A percentile compares a stretch with the other conserved stretches of the same genome.
Conservation (phyloP, 2,329 filamentous ascomycete genomes). For the Aureobasidium zeae region DNA sequence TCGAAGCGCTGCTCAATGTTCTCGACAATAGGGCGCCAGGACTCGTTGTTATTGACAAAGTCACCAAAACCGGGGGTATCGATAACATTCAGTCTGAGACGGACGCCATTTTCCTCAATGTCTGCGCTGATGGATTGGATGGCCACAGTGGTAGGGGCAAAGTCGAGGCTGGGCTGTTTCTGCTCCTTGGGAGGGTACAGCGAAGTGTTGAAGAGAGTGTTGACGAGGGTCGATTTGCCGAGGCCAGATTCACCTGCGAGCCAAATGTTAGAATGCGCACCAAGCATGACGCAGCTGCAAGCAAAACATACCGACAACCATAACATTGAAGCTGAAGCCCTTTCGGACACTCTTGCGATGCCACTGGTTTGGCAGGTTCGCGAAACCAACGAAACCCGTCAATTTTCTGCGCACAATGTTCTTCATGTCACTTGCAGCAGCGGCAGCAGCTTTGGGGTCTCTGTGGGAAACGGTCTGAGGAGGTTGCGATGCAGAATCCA, state of each 20-base stretch:
- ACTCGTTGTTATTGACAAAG: constrained; percentile 99
- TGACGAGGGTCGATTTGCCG: constrained; percentile 97
- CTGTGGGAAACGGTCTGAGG: constrained; percentile 55
- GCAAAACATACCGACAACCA: constrained; percentile 85
- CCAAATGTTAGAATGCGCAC: neutral
- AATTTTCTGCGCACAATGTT: constrained; percentile 98
- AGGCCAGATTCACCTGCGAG: constrained; percentile 87
- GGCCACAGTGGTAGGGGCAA: constrained; percentile 75
- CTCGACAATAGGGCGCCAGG: constrained; percentile 97
- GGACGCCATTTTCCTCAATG: constrained; percentile 97
- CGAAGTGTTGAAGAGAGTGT: constrained; percentile 99
- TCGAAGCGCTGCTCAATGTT: constrained; percentile 99
- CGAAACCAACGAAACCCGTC: constrained; percentile 96
- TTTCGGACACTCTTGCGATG: constrained; percentile 99
- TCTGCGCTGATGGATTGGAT: constrained; percentile 47
- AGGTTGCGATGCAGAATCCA: constrained; percentile 35
- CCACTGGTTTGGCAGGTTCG: constrained; percentile 99
- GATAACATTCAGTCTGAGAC: constrained; percentile 89
- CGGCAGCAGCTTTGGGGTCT: constrained; percentile 50
- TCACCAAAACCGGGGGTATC: constrained; percentile 97
- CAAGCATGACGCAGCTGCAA: neutral
- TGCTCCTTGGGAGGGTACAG: constrained; percentile 98
- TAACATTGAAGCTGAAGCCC: constrained; percentile 99
- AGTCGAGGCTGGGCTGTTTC: constrained; percentile 93
- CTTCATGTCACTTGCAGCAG: constrained; percentile 51